Base-by-base conservation (phyloP, 495 filamentous ascomycete species). In the Aspergillus campestris region DNA sequence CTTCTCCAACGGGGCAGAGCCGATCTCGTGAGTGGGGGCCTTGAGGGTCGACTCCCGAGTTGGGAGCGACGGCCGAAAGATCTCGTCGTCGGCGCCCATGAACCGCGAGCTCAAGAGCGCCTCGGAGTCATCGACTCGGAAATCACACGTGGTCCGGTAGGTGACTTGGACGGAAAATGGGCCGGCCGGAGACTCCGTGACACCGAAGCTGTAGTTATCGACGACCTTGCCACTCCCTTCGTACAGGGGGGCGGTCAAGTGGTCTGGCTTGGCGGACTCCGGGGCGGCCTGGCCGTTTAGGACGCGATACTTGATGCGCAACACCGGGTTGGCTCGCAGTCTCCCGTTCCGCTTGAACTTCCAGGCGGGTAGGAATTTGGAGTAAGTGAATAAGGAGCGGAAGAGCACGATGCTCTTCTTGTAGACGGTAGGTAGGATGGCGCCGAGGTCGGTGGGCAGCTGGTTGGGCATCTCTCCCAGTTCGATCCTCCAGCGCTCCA, bases 321-420 rank as follows among this genome's bases (percentile, higher is more conserved):
- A 45, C 41, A 94, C 72, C 8, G 81, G 77, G 47, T 72, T 78
- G 49, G 80, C 66, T 18, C 75, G 77, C 44, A 72, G 66, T 56
- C 86, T 91, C 7, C 79, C 75, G 45, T 84, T 70, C 37, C 80
- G 78, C 56, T 85, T 86, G 51, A 94, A 84, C 68, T 85, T 94
- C 85, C 84, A 94, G 18, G 87, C 83, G 14, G 94, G 94, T 52
- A 95, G 63, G 45, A 95, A 76, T 52, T 84, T 86, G 24, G 86
- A 78, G 42, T 83, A 85, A 10, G 87, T 75, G 63, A 88, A 96
- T n/a, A 98, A 74, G 7, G 89, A 89, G 47, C 94, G 78, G 65
- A 97, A 96, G 49, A 97, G 77, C 44, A 97, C 83, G 49, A 98
- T 92, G 54, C 81, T 83, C 67, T 91, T 89, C 70, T 97, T 98